Evolutionary conservation across 192 early-diverging fungal genomes (phyloP), one percentile per base, ranked within the genome.

Genomic region (Lobosporangium transversale): DNA sequence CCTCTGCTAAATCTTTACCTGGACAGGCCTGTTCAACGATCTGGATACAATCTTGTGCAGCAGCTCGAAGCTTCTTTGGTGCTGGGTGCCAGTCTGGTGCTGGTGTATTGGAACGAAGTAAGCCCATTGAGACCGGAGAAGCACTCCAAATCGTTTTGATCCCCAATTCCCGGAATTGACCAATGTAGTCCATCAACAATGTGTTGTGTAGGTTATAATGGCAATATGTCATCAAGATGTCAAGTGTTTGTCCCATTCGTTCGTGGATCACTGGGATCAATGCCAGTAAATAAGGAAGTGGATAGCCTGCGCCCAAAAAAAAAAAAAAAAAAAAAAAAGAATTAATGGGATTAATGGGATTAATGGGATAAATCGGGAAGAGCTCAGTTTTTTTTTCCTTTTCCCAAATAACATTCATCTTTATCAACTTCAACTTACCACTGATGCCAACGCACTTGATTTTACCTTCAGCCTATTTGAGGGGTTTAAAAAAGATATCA

Each of bases 21-120:
- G 84, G 56, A 2, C 58, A 47, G 32, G 70, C 60, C 4, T 54
- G 64, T 18, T 73, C 53, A 14, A 88, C 80, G 18, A 87, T 36
- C 32, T 55, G 23, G 8, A 68, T 68, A 40, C 86, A 87, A 43
- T 86, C 55, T 20, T 78, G 53, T 57, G 83, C 88, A 11, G 87
- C 86, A 23, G 61, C 17, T 18, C 73, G 81, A 24, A 91, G 78
- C 6, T 79, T 68, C 5, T 26, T 6, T 24, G 85, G 87, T 15
- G 89, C 89, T 11, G 92, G 92, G 60, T 93, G 92, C 92, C 92
- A 93, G 7, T 83, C 81, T 1, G 87, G 88, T 3, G 86, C 82
- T 8, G 62, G 62, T 3, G 64, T 73, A 12, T 73, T 61, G 9
- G 78, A 68, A 18, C 86, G 76, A 10, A 93, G 76, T 17, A 93